A percentile compares a stretch with the other conserved stretches of the same genome.
These are phyloP conservation scores for Forsythia suspensa DNA, from an alignment of 257 asterid species.

Conservation along the genomic window DNA sequence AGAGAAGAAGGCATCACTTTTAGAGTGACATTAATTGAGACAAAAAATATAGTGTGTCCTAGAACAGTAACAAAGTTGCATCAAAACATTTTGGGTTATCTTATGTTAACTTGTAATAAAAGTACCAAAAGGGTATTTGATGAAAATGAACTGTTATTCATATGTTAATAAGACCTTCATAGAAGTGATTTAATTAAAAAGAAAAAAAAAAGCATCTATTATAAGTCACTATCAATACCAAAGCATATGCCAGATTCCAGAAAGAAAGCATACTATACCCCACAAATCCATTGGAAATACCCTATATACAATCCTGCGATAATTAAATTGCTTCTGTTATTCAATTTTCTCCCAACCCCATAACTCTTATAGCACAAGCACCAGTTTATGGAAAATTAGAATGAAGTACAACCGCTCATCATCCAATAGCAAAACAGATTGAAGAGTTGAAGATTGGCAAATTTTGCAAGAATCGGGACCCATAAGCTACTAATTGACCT, in stretches of 20 bases:
- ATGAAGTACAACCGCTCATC: neutral
- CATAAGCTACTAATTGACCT: neutral
- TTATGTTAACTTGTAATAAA: neutral
- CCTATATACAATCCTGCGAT: neutral
- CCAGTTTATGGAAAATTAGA: too few species aligned
- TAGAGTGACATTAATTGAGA: neutral
- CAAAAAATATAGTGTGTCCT: neutral
- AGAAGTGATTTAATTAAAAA: neutral
- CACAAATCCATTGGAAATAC: neutral
- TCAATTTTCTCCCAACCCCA: neutral
- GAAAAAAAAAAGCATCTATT: neutral
- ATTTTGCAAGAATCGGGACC: neutral
- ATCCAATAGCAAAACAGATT: neutral
- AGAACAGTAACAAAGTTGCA: neutral
- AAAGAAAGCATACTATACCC: neutral
- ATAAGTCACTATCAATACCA: neutral
- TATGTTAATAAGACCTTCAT: neutral
- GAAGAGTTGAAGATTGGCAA: neutral
- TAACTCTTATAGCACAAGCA: neutral
- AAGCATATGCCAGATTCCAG: neutral
- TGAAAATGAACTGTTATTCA: neutral
- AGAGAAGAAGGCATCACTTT: neutral
- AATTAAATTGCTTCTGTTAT: neutral
- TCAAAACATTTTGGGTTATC: neutral
- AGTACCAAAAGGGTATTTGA: neutral